A percentile compares a stretch with the other conserved stretches of the same genome.
Evolutionary conservation across 352 stramenopile species (phyloP).

Genomic region (Phytopythium sindhum): DNA sequence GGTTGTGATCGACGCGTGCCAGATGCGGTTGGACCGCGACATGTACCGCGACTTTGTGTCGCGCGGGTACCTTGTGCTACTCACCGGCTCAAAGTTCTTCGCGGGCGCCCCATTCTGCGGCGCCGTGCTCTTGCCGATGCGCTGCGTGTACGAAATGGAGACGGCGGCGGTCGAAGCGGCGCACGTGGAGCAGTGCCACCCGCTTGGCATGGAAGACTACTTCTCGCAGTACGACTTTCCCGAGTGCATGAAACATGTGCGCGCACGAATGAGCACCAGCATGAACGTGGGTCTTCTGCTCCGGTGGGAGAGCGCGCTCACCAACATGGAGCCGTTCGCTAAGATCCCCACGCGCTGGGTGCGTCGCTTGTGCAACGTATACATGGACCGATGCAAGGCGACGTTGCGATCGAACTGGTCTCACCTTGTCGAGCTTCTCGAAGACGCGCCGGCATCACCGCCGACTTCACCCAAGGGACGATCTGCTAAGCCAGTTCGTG

Average conservation of each 20-base stretch:
- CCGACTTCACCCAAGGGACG: conserved; percentile 13
- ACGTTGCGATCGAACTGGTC: conserved; percentile 39
- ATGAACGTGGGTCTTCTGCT: conserved; percentile 78
- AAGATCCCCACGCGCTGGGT: conserved; percentile 47
- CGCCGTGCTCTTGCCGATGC: conserved; percentile 75
- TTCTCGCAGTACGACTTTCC: conserved; percentile 82
- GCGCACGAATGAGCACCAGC: conserved; percentile 42
- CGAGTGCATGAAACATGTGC: conserved; percentile 58
- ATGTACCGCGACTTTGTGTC: conserved; percentile 59
- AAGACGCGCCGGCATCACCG: conserved; percentile 12
- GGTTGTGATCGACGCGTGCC: conserved; percentile 85
- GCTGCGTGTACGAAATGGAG: conserved; percentile 80
- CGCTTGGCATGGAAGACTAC: conserved; percentile 76
- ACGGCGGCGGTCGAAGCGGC: conserved; percentile 39
- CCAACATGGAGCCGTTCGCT: conserved; percentile 79
- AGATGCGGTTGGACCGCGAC: conserved; percentile 71
- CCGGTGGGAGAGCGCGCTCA: conserved; percentile 77
- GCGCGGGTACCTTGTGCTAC: conserved; percentile 69
- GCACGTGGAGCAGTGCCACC: conserved; percentile 58
- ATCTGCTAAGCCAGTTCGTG: conserved; percentile 10
- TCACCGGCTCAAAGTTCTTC: conserved; percentile 89
- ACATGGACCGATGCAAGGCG: conserved; percentile 50
- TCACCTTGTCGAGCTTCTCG: conserved; percentile 45
- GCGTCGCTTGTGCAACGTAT: conserved; percentile 47
- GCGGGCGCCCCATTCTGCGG: conserved; percentile 83